Conservation (phyloP, 2,329 filamentous ascomycete genomes). For the Chrysoporthe deuterocubensis region DNA sequence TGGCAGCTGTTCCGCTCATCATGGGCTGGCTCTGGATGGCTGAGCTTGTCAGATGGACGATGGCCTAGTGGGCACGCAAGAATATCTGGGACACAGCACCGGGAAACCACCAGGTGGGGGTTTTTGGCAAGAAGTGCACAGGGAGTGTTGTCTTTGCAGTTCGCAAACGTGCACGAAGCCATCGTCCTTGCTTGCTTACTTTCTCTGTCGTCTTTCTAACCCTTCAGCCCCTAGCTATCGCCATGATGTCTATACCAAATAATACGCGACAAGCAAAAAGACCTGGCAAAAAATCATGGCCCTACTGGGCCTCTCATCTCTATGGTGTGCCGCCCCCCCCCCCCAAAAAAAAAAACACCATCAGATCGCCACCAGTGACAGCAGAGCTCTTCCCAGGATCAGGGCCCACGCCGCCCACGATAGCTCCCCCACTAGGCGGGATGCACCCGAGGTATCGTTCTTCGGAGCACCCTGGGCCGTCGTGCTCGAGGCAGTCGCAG, state of each 20-base stretch:
- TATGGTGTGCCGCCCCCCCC: neutral
- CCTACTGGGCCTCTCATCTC: neutral
- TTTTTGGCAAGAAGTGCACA: neutral
- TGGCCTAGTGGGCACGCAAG: slow-evolving; percentile 7
- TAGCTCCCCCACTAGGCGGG: neutral
- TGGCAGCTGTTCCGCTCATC: slow-evolving; percentile 47
- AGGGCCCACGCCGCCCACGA: neutral
- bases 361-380: neutral
- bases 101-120: neutral
- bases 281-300: neutral
- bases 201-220: neutral
- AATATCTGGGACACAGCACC: neutral
- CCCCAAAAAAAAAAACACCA: neutral
- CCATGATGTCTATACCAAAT: neutral
- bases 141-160: neutral
- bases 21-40: slow-evolving; percentile 45
- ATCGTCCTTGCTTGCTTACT: neutral
- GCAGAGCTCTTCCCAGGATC: neutral
- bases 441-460: neutral
- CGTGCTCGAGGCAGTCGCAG: neutral
- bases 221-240: neutral
- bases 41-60: slow-evolving; percentile 28
- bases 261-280: neutral
- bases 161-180: neutral
- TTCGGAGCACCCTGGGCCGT: neutral